These are phyloP conservation scores for Grosmannia penicillata DNA, from an alignment of 2,329 filamentous ascomycete species.

Conservation along the genomic window DNA sequence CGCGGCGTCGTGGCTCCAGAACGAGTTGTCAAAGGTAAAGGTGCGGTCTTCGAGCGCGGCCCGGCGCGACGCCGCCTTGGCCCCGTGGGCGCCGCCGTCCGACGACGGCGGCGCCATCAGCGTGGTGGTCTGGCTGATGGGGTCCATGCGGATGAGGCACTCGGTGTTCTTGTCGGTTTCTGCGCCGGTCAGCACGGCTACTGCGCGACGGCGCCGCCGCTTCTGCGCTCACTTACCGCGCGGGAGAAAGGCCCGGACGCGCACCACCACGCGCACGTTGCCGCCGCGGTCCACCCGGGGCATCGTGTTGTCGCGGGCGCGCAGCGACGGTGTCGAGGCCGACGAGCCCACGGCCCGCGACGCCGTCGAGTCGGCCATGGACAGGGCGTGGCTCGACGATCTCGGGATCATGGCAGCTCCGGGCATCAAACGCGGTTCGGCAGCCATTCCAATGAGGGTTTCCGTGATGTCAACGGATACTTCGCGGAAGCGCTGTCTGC, in stretches of 20 bases:
- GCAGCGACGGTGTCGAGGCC: slow-evolving; percentile 65
- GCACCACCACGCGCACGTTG: slow-evolving; percentile 71
- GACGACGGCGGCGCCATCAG: slow-evolving; percentile 48
- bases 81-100: slow-evolving; percentile 16
- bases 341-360: slow-evolving; percentile 39
- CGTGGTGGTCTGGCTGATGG: slow-evolving; percentile 69
- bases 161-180: slow-evolving; percentile 67
- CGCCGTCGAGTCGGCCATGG: neutral
- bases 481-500: slow-evolving; percentile 13
- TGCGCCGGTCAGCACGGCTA: slow-evolving; percentile 22
- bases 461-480: slow-evolving; percentile 15
- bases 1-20: slow-evolving; percentile 88
- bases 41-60: slow-evolving; percentile 11
- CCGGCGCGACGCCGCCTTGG: slow-evolving; percentile 14
- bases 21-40: slow-evolving; percentile 94
- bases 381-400: slow-evolving; percentile 14
- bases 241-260: slow-evolving; percentile 64
- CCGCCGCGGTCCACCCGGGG: slow-evolving; percentile 49
- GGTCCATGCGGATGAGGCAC: slow-evolving; percentile 88
- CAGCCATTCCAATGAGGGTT: slow-evolving; percentile 22
- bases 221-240: slow-evolving; percentile 40
- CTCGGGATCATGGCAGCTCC: slow-evolving; percentile 16
- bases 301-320: slow-evolving; percentile 55
- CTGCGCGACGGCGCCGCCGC: too few relatives aligned
- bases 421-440: slow-evolving; percentile 30